Evolutionary conservation across 2,329 filamentous ascomycete species (phyloP).

Genomic region (Paracoccidioides brasiliensis): DNA sequence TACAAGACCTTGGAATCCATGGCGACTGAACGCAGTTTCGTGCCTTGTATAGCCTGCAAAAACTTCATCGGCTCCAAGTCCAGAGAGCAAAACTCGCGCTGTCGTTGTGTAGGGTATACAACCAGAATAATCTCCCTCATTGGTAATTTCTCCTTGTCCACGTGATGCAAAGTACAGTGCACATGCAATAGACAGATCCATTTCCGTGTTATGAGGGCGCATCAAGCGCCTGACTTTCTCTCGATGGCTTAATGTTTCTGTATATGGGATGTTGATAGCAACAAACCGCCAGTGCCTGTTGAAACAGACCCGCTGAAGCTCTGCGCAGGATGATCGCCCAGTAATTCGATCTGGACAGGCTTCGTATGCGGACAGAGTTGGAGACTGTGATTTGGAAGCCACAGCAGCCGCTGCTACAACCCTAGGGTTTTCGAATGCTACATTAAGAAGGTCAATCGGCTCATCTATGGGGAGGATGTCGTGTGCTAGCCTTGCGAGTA

Average conservation of each 20-base stretch:
- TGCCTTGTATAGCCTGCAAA: conserved; percentile 91
- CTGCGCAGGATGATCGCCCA: conserved; percentile 64
- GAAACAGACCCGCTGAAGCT: conserved; percentile 58
- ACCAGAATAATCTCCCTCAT: conserved; percentile 18
- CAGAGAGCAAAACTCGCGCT: conserved; percentile 76
- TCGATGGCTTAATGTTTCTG: conserved; percentile 57
- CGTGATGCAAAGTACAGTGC: conserved; percentile 92
- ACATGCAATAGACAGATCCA: conserved; percentile 90
- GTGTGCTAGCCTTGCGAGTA: conserved; percentile 68
- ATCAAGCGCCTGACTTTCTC: conserved; percentile 62
- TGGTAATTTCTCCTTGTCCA: conserved; percentile 43
- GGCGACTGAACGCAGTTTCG: conserved; percentile 56
- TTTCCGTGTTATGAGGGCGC: conserved; percentile 89
- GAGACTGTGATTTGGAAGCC: conserved; percentile 18
- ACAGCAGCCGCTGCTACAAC: conserved; percentile 39
- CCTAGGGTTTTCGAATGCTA: conserved; percentile 90
- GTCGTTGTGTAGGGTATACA: conserved; percentile 46
- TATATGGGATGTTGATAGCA: conserved; percentile 64
- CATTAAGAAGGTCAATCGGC: conserved; percentile 77
- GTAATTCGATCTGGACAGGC: conserved; percentile 83
- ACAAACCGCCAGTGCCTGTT: conserved; percentile 70
- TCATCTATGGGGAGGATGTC: conserved; percentile 58
- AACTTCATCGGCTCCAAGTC: conserved; percentile 87
- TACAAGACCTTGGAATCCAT: conserved; percentile 57
- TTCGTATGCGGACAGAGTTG: conserved; percentile 47